phyloP scores from a whole-genome alignment of 208 protist genomes.

The Trypanosoma vivax region DNA sequence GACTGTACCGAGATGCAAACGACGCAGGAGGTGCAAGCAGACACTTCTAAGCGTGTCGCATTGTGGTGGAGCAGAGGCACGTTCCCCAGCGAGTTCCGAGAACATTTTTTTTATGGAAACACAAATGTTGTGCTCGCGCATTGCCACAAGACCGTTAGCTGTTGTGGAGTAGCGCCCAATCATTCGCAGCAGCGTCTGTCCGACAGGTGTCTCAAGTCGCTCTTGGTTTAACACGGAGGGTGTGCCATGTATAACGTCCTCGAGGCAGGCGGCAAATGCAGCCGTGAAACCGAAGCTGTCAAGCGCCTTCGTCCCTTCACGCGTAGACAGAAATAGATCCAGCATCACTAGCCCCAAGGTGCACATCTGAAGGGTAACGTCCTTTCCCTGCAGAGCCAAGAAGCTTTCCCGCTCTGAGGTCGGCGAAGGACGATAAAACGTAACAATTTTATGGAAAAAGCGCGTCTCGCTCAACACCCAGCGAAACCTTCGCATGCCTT shows the following conservation, averaged over 20 bases:
- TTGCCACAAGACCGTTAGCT: constrained; percentile 76
- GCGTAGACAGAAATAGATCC: constrained; percentile 69
- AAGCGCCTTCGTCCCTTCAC: constrained; percentile 54
- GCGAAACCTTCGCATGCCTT: constrained; percentile 36
- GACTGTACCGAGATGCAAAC: constrained; percentile 70
- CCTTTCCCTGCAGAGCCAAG: constrained; percentile 28
- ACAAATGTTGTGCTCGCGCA: constrained; percentile 70
- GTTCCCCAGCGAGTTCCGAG: constrained; percentile 45
- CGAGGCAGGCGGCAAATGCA: constrained; percentile 44
- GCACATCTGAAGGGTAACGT: constrained; percentile 50
- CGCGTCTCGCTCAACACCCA: constrained; percentile 28
- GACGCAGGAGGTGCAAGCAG: constrained; percentile 66
- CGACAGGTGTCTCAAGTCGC: constrained; percentile 48
- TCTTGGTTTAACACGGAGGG: constrained; percentile 44
- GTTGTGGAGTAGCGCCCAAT: constrained; percentile 60
- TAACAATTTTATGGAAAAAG: constrained; percentile 53
- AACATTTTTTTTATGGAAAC: constrained; percentile 66
- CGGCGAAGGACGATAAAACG: constrained; percentile 60
- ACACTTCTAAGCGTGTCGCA: constrained; percentile 71
- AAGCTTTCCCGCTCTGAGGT: constrained; percentile 36
- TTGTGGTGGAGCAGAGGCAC: constrained; percentile 22
- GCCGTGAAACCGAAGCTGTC: constrained; percentile 39
- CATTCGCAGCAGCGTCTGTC: constrained; percentile 71
- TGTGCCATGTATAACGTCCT: constrained; percentile 56
- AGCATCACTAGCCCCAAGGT: constrained; percentile 61